Evolutionary conservation across 805 yeast species (phyloP), one percentile per base, ranked within the genome.

Genomic region (Debaryomyces hansenii): DNA sequence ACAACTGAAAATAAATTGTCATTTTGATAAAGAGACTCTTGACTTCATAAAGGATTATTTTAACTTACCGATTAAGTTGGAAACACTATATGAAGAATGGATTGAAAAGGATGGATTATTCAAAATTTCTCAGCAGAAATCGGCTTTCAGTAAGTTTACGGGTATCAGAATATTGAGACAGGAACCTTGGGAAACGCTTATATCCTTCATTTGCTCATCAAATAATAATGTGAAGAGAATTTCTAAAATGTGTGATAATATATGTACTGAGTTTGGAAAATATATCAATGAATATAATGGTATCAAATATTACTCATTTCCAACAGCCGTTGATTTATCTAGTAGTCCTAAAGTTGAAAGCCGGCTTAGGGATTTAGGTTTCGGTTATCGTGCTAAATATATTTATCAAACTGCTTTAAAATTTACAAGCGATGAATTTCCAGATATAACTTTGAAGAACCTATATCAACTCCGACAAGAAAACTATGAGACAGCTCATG

Each of bases 171-270:
- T 92, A 51, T 74, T 94, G 21, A 75, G 91, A 32, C 98, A 94
- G 63, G 97, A 92, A 53, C 98, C 99, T 0, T 94, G 98, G 98
- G 99, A 94, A 55, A 90, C 92, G 37, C 70, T 90, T 38, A 70
- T 92, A 15, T 87, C 94, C 2, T 94, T 92, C 53, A 94, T 94
- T 9, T 94, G 98, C 67, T 89, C 96, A 1, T 84, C 96, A n/a
- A 94, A 94, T 64, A 94, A 94, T 66, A 94, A 94, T 58, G 94
- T 94, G 44, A 90, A 92, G 59, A 75, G 99, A 32, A 94, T 94
- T 39, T 86, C 96, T 2, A 85, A 85, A 57, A 90, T 94, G 96
- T 94, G 97, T 63, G 89, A 88, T 52, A 77, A 77, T 39, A 68
- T 94, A 32, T 85, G 96, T 58, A 56, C 68, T 1, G 75, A 85